phyloP scores from a whole-genome alignment of 2,329 filamentous ascomycete species.

The Botrytis deweyae region DNA sequence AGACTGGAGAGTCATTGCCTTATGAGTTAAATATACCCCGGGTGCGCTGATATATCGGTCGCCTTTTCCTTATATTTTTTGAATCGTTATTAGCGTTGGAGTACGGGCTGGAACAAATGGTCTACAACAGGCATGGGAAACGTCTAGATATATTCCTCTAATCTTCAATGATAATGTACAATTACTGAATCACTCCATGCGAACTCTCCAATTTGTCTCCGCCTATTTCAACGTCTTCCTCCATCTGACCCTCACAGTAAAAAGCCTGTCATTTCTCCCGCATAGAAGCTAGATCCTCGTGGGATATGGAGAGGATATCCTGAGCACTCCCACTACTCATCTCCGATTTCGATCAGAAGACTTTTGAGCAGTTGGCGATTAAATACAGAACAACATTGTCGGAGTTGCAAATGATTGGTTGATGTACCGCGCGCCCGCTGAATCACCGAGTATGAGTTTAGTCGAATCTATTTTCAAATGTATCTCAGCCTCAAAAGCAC shows the following conservation, averaged over 20 bases:
- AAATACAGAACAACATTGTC: background rate
- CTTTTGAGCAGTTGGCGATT: background rate
- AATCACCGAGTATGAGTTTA: background rate
- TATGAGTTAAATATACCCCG: conserved; percentile 35
- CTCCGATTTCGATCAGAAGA: background rate
- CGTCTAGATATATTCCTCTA: conserved; percentile 15
- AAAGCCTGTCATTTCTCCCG: background rate
- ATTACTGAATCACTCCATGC: background rate
- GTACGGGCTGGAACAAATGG: conserved; percentile 25
- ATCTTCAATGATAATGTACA: conserved; percentile 24
- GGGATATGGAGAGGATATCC: background rate
- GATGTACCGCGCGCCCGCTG: background rate
- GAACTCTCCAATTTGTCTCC: conserved; percentile 3
- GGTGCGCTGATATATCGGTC: conserved; percentile 22
- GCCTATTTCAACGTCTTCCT: background rate
- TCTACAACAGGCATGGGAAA: conserved; percentile 12
- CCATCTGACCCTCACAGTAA: background rate
- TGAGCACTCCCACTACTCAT: background rate
- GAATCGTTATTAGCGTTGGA: conserved; percentile 32
- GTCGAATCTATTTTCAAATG: background rate
- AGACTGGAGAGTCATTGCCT: conserved; percentile 32
- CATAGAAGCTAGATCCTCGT: background rate
- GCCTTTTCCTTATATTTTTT: conserved; percentile 14
- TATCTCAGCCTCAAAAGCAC: conserved; percentile 1
- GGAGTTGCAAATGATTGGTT: background rate